These are phyloP conservation scores for Calycina herbarum DNA, from an alignment of 2,329 filamentous ascomycete species.

Conservation along the genomic window DNA sequence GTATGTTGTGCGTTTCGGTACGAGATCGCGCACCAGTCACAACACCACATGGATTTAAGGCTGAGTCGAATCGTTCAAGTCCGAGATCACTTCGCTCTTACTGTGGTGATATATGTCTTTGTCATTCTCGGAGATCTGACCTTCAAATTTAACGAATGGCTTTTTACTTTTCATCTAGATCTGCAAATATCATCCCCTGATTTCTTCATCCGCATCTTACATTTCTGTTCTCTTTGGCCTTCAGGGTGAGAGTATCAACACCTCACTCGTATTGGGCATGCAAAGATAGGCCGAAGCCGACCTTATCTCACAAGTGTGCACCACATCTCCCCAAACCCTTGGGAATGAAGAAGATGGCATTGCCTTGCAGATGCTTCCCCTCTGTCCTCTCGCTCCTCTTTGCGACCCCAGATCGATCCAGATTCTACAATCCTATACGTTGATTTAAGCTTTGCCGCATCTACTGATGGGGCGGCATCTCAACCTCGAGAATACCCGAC, in stretches of 20 bases:
- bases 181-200: not conserved
- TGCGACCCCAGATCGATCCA: not conserved
- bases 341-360: not conserved
- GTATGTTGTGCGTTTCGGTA: not conserved
- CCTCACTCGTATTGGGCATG: not conserved
- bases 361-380: not conserved
- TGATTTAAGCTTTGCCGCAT: conserved; percentile 1
- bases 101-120: not conserved
- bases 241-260: not conserved
- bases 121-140: not conserved
- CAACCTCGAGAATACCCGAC: not conserved
- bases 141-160: not conserved
- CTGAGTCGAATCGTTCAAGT: not conserved
- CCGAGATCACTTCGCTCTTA: not conserved
- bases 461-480: not conserved
- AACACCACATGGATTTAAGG: not conserved
- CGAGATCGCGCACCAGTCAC: not conserved
- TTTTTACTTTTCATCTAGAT: not conserved
- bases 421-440: not conserved
- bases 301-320: not conserved
- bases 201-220: not conserved
- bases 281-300: not conserved
- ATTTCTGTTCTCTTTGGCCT: not conserved
- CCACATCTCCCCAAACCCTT: not conserved
- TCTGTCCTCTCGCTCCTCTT: not conserved